These are phyloP conservation scores for Dactylonectria macrodidyma DNA, from an alignment of 2,329 filamentous ascomycete genomes.

Conservation along the genomic window DNA sequence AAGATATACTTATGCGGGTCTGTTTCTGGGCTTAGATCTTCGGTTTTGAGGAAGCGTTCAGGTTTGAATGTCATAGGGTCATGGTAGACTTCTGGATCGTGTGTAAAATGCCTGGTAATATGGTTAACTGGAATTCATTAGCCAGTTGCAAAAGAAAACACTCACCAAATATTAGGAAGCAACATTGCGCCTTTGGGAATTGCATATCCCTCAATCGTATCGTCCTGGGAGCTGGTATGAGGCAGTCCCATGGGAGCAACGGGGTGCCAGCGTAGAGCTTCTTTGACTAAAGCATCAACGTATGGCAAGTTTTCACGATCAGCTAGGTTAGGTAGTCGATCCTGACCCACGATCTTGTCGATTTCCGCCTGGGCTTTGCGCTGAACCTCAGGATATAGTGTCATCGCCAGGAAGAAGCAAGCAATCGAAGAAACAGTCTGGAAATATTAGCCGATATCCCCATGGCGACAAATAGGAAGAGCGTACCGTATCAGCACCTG, in stretches of 20 bases:
- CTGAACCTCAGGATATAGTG: conserved; percentile 26
- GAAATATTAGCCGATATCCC: not conserved
- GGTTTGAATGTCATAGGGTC: conserved; percentile 35
- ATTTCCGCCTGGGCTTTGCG: conserved; percentile 40
- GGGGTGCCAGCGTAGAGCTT: conserved; percentile 47
- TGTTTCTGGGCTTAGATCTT: conserved; percentile 39
- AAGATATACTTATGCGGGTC: conserved; percentile 51
- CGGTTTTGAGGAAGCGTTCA: conserved; percentile 31
- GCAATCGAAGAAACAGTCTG: conserved; percentile 38
- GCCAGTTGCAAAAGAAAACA: not conserved
- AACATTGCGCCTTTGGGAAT: conserved; percentile 44
- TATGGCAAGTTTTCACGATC: conserved; percentile 48
- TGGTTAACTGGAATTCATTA: not conserved
- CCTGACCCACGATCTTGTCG: conserved; percentile 43
- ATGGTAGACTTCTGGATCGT: conserved; percentile 34
- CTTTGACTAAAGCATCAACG: conserved; percentile 48
- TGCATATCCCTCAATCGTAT: conserved; percentile 37
- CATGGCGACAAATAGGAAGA: too few species aligned
- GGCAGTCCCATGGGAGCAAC: conserved; percentile 54
- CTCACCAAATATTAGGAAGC: conserved; percentile 37
- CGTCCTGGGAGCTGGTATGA: conserved; percentile 52
- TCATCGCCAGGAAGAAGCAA: conserved; percentile 39
- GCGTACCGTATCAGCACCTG: conserved; percentile 40
- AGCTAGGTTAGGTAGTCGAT: conserved; percentile 40
- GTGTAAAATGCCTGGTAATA: conserved; percentile 32